Conservation (phyloP, 2,329 filamentous ascomycete genomes). For the Phialophora tarda region DNA sequence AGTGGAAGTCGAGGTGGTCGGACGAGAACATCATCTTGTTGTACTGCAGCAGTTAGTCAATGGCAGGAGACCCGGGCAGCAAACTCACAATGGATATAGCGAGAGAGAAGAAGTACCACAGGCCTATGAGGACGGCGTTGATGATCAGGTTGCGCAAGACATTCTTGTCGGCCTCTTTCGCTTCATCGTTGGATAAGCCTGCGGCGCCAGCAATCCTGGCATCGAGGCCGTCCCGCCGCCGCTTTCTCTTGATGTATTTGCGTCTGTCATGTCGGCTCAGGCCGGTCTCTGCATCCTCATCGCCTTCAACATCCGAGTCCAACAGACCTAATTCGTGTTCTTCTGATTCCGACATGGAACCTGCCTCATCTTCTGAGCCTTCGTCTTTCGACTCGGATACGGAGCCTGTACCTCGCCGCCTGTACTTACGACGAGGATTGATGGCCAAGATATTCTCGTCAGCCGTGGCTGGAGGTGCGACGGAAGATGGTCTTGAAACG, state of each 20-base stretch:
- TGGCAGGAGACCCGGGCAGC: background rate
- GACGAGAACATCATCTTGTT: constrained; percentile 99
- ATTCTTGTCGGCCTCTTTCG: constrained; percentile 74
- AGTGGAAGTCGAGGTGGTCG: constrained; percentile 80
- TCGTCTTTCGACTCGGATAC: constrained; percentile 32
- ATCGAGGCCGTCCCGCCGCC: constrained; percentile 71
- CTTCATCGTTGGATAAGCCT: constrained; percentile 67
- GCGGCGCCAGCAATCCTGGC: constrained; percentile 67
- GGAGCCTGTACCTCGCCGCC: constrained; percentile 37
- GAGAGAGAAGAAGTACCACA: constrained; percentile 93
- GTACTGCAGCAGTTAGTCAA: constrained; percentile 65
- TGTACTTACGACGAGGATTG: constrained; percentile 39
- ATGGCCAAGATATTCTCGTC: constrained; percentile 29
- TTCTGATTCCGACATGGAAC: constrained; percentile 53
- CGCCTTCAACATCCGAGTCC: constrained; percentile 75
- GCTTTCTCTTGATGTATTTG: constrained; percentile 69
- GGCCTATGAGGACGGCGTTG: constrained; percentile 78
- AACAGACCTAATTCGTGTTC: constrained; percentile 65
- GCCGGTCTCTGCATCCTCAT: constrained; percentile 89
- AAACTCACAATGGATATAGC: constrained; percentile 82
- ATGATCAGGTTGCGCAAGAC: constrained; percentile 71
- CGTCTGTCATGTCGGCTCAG: constrained; percentile 75
- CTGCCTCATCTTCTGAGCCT: constrained; percentile 37
- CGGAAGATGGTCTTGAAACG: constrained; percentile 22
- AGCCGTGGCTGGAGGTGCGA: constrained; percentile 21